A percentile compares a stretch with the other conserved stretches of the same genome.
Evolutionary conservation across 2,329 filamentous ascomycete genomes (phyloP).

Genomic region (Neonectria punicea): DNA sequence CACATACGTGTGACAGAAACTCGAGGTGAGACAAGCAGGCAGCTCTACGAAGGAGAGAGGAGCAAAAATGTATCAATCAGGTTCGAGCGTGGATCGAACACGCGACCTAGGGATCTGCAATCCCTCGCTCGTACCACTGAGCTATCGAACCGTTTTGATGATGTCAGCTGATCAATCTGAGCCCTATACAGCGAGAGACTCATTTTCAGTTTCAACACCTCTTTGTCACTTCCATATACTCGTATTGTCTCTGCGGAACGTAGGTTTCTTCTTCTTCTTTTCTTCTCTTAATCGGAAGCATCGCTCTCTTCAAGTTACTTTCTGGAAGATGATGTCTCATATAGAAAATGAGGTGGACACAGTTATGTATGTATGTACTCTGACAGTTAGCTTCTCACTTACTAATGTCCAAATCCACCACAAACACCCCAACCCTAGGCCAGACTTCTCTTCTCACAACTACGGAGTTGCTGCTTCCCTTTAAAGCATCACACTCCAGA

Average conservation of each 20-base stretch:
- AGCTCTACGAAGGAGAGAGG: too few relatives aligned
- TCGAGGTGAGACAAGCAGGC: background rate
- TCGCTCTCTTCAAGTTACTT: background rate
- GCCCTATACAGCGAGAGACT: background rate
- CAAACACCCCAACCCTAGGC: background rate
- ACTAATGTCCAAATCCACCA: background rate
- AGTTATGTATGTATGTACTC: background rate
- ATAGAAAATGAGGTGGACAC: background rate
- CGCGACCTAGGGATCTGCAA: constrained; percentile 17
- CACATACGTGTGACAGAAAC: background rate
- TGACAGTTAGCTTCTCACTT: background rate
- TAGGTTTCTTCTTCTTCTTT: background rate
- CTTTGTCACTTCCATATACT: background rate
- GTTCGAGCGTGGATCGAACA: constrained; percentile 16
- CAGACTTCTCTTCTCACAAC: background rate
- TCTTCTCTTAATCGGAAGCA: too few relatives aligned
- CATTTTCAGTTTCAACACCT: background rate
- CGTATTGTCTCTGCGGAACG: too few relatives aligned
- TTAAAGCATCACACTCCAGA: background rate
- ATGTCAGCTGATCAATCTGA: background rate
- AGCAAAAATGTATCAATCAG: background rate
- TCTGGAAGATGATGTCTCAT: background rate
- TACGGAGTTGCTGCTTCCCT: background rate
- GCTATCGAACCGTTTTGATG: constrained; percentile 12
- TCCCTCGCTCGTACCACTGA: constrained; percentile 17